Evolutionary conservation across 257 asterid genomes (phyloP).

Genomic region (Nicotiana noctiflora): DNA sequence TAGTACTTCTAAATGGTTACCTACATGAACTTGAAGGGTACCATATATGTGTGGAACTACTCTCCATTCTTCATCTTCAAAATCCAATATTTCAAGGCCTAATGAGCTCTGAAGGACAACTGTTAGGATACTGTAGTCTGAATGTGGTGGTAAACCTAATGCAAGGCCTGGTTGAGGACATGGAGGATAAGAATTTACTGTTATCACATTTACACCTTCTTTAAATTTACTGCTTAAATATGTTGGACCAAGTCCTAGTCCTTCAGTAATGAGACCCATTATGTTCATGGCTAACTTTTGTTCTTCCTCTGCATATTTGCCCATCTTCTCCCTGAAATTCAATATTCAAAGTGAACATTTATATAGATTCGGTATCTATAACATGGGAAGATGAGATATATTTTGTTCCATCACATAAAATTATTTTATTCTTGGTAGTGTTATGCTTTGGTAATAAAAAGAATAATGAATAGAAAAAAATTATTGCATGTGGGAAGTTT

Average conservation of each 20-base stretch:
- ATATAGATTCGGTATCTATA: too few species aligned
- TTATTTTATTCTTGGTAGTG: too few species aligned
- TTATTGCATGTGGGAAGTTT: too few species aligned
- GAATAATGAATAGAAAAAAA: too few species aligned
- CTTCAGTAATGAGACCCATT: constrained; percentile 30
- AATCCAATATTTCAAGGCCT: constrained; percentile 27
- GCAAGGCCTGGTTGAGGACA: constrained; percentile 33
- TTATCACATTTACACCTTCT: constrained; percentile 36
- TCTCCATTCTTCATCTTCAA: constrained; percentile 17
- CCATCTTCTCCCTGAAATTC: constrained; percentile 39
- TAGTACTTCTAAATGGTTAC: constrained; percentile 42
- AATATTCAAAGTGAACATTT: neutral
- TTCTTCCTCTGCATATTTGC: constrained; percentile 24
- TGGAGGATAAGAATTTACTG: constrained; percentile 36
- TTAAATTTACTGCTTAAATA: constrained; percentile 23
- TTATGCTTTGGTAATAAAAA: too few species aligned
- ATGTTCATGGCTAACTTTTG: constrained; percentile 23
- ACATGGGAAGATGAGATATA: too few species aligned
- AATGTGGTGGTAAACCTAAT: constrained; percentile 47
- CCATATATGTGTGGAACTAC: constrained; percentile 17
- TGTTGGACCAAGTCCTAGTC: constrained; percentile 34
- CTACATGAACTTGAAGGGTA: constrained; percentile 35
- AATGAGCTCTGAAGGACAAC: constrained; percentile 25
- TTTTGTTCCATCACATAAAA: too few species aligned
- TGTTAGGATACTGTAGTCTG: constrained; percentile 41